A percentile compares a stretch with the other conserved stretches of the same genome.
Conservation (phyloP, 2,329 filamentous ascomycete genomes). For the Trichoderma cornu-damae region DNA sequence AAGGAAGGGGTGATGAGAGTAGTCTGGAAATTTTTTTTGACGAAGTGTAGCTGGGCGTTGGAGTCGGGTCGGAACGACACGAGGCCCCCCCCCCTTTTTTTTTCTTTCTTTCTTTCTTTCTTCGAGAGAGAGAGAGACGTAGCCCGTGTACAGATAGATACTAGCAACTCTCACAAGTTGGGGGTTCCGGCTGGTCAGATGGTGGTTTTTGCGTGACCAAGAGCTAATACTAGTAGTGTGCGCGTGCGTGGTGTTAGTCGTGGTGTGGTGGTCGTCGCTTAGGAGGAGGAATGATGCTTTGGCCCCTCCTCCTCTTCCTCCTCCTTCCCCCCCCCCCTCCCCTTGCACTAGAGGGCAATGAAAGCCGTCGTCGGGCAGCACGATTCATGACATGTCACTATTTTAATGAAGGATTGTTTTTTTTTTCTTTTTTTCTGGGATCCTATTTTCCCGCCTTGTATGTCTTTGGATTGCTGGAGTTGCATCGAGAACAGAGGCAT, state of each 20-base stretch:
- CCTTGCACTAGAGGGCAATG: background rate
- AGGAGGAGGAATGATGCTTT: constrained; percentile 9
- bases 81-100: constrained; percentile 22
- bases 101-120: too few species aligned
- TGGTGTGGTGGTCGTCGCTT: background rate
- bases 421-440: background rate
- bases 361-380: constrained; percentile 13
- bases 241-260: background rate
- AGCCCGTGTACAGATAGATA: constrained; percentile 18
- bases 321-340: too few species aligned
- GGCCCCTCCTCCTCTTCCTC: too few species aligned
- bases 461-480: background rate
- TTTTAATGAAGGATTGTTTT: background rate
- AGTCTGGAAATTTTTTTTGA: constrained; percentile 29
- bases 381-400: constrained; percentile 7
- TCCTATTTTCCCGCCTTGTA: background rate
- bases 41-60: constrained; percentile 30
- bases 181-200: constrained; percentile 9
- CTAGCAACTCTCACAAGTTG: constrained; percentile 9
- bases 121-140: constrained; percentile 25
- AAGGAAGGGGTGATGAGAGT: too few species aligned
- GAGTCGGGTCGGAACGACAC: constrained; percentile 27
- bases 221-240: constrained; percentile 5
- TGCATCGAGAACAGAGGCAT: too few species aligned
- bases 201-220: constrained; percentile 14